phyloP scores from a whole-genome alignment of 768 basidiomycete genomes.

The Boletus rubroflammeus region DNA sequence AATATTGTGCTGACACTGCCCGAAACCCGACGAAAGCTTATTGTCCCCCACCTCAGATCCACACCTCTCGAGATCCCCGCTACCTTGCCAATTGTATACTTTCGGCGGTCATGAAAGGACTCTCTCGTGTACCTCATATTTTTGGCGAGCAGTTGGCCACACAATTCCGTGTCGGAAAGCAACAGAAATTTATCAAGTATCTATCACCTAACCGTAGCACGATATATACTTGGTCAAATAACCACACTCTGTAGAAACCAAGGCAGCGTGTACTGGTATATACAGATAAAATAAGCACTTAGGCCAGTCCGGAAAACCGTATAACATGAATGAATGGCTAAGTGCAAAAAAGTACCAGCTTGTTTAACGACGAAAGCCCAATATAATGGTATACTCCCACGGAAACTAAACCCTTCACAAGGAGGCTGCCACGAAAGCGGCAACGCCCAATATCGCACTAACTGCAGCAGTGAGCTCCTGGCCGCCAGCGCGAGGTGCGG shows the following conservation, averaged over 20 bases:
- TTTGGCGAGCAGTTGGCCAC: neutral
- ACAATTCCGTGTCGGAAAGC: constrained; percentile 1
- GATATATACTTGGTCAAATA: neutral
- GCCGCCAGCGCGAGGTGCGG: constrained; percentile 23
- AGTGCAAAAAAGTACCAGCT: constrained; percentile 21
- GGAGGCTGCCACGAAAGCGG: constrained; percentile 32
- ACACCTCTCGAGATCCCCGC: constrained; percentile 22
- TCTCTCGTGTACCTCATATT: constrained; percentile 2
- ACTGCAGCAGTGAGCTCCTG: constrained; percentile 29
- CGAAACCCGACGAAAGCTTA: constrained; percentile 8
- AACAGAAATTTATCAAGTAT: constrained; percentile 1
- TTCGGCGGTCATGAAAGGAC: constrained; percentile 9
- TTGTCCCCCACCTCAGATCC: constrained; percentile 11
- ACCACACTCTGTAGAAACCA: neutral
- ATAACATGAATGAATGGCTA: constrained; percentile 10
- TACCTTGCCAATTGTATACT: neutral
- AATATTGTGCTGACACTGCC: neutral
- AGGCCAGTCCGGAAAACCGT: constrained; percentile 5
- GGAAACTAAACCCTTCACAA: constrained; percentile 15
- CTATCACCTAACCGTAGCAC: neutral
- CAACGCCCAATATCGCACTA: constrained; percentile 32
- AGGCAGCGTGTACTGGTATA: constrained; percentile 17
- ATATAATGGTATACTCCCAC: constrained; percentile 15
- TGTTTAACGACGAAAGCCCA: constrained; percentile 19
- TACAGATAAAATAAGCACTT: constrained; percentile 12